These are phyloP conservation scores for Telfairia occidentalis DNA, from an alignment of 331 rosid species.

Conservation along the genomic window DNA sequence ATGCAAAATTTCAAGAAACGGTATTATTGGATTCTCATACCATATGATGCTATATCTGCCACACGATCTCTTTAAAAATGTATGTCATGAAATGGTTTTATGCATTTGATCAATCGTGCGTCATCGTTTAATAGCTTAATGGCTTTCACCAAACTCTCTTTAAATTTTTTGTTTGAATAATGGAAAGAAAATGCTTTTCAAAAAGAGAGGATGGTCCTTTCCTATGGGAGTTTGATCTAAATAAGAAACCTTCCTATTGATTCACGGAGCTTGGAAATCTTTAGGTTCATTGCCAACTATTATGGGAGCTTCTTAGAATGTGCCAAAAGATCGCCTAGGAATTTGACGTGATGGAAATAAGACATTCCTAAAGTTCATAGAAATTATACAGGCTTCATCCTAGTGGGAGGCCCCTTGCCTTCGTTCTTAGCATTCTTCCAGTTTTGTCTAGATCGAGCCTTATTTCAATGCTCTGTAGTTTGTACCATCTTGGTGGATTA, in stretches of 20 bases:
- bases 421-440: not conserved
- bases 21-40: slow-evolving; percentile 25
- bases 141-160: not conserved
- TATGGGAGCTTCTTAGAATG: not conserved
- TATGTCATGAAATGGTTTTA: not conserved
- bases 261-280: not conserved
- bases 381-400: not conserved
- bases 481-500: not conserved
- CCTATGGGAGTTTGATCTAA: not conserved
- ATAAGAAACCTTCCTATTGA: not conserved
- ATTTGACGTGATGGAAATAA: not conserved
- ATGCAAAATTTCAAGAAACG: slow-evolving; percentile 44
- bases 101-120: not conserved
- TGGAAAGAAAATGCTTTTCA: not conserved
- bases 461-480: not conserved
- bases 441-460: not conserved
- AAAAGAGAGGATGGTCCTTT: not conserved
- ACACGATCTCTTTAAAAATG: not conserved
- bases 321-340: not conserved
- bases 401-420: not conserved
- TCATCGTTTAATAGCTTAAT: not conserved
- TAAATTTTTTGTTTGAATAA: not conserved
- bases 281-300: not conserved
- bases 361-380: not conserved
- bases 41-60: not conserved